Base-by-base conservation (phyloP, 345 rosid species). In the Aethionema arabicum region DNA sequence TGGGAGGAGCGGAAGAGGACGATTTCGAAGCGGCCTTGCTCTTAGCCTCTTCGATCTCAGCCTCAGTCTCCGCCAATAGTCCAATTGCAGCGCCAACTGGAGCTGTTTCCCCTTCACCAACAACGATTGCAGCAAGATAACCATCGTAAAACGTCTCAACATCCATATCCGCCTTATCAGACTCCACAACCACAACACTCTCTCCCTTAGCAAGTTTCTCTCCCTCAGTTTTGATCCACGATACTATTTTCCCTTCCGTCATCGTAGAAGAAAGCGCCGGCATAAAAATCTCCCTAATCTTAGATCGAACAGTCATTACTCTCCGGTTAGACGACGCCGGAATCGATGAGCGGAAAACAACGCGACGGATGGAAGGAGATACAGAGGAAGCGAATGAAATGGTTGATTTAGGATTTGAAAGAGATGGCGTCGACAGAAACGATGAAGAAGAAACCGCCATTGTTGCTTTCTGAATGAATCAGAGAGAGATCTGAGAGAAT, bases 241-340 rank as follows among this genome's bases (percentile, higher is more conserved):
- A 89, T 29, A 89, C 98, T 76, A 92, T 92, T 78, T 92, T 92
- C 44, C 96, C 98, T 76, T 92, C 98, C n/a, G 95, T 88, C 98
- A 92, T 92, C 62, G 98, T 89, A 67, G 98, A 92, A 59, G 97
- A 89, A 64, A 92, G 93, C 5, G 98, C 95, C 5, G 97, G 98
- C 97, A 92, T 92, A 83, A 92, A 92, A 65, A 92, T 92, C 74
- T 92, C 97, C n/a, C 97, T 81, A 69, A 92, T 84, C 83, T 89
- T 92, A 31, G 95, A 75, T 32, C 83, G 84, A 41, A 92, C 83
- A 5, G 77, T 63, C 66, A 76, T 57, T 33, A 41, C 45, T 31
- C 77, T 50, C 30, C 74, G 72, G 45, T 29, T 67, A 39, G 76
- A 66, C 31, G 74, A 31, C 46, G 74, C 12, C 31, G 73, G 61